phyloP scores from a whole-genome alignment of 1,284 basidiomycete genomes.

The Violaceomyces palustris region DNA sequence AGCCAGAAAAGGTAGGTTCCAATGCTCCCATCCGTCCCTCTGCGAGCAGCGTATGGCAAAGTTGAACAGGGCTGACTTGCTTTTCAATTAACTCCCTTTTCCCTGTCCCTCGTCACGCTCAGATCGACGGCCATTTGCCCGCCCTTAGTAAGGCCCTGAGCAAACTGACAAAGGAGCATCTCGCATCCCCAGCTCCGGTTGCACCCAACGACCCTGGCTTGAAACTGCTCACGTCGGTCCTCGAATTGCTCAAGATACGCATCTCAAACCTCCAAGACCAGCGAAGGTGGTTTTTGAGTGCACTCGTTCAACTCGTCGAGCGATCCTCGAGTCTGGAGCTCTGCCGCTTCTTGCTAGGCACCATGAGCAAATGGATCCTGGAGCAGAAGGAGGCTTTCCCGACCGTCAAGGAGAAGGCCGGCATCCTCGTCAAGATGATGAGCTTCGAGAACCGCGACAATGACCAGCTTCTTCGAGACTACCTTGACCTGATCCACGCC shows the following conservation, averaged over 20 bases:
- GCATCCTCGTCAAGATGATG: constrained; percentile 82
- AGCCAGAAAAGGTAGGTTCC: constrained; percentile 61
- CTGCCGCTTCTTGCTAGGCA: constrained; percentile 79
- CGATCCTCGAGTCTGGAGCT: constrained; percentile 80
- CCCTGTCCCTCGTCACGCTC: background rate
- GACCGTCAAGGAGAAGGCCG: constrained; percentile 92
- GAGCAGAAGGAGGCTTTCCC: constrained; percentile 60
- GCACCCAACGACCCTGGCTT: constrained; percentile 45
- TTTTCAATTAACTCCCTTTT: background rate
- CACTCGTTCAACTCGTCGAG: constrained; percentile 76
- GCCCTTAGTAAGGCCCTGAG: constrained; percentile 78
- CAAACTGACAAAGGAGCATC: constrained; percentile 83
- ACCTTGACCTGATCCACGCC: constrained; percentile 84
- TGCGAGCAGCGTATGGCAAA: too few relatives aligned
- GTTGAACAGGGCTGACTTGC: too few relatives aligned
- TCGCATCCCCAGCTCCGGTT: constrained; percentile 56
- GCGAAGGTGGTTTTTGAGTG: constrained; percentile 65
- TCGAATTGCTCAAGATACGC: constrained; percentile 58
- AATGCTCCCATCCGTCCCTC: constrained; percentile 3
- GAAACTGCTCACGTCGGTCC: constrained; percentile 57
- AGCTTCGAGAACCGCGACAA: constrained; percentile 72
- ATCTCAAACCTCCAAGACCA: constrained; percentile 59
- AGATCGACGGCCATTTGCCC: constrained; percentile 74
- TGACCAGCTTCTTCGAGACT: constrained; percentile 71
- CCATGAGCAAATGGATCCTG: constrained; percentile 82